Evolutionary conservation across 495 filamentous ascomycete genomes (phyloP), one percentile per base, ranked within the genome.

Genomic region (Choiromyces venosus): DNA sequence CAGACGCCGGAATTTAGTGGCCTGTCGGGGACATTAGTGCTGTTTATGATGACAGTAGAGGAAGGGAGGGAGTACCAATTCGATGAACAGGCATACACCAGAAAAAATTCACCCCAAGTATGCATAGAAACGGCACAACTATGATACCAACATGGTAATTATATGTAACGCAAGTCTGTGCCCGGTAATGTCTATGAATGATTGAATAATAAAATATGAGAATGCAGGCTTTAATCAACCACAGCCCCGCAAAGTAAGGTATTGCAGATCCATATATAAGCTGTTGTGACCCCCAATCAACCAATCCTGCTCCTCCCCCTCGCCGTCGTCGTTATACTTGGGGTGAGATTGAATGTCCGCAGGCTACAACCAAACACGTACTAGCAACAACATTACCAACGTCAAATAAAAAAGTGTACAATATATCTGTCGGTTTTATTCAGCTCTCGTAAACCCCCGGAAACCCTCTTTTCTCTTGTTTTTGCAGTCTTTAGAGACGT

Each of bases 151-250:
- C 19, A 33, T 68, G 33, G 75, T 8, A 37, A 75, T 66, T n/a
- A 77, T 65, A 66, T 75, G 73, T 9, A 75, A 39, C 38, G 37
- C n/a, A 68, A 76, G 52, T 73, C 68, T 65, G 68, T 71, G 29
- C 65, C 3, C 18, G 52, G 38, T 40, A 42, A 44, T 37, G 37
- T 67, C 61, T 37, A 68, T 12, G 73, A 72, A 75, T 65, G 16
- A 75, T 38, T 40, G 69, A 65, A 36, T 71, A 76, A 33, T 77
- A 76, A 29, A 76, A 75, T 46, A 44, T 76, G 46, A 76, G 73
- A 29, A 75, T 61, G 6, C 68, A 44, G 69, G 73, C 75, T 68
- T 77, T 76, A 29, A 76, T 72, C 21, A 71, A 64, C 75, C 73
- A 77, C 16, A 75, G 12, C 37, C 66, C 69, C 38, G 71, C 66